These are phyloP conservation scores for Eucalyptus pauciflora DNA, from an alignment of 345 rosid species.

Conservation along the genomic window DNA sequence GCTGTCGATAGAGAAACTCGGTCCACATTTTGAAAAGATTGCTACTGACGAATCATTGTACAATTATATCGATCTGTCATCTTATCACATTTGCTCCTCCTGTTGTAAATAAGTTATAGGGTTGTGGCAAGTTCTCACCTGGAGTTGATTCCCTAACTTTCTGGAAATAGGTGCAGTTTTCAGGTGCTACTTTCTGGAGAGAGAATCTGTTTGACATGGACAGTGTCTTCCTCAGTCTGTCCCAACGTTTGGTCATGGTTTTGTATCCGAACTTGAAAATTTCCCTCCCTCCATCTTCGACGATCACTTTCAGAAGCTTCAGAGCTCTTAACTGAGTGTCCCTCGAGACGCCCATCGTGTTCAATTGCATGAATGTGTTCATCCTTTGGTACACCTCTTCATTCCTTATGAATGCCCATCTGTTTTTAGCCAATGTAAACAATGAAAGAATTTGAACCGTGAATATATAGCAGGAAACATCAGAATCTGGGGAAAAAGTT, in stretches of 20 bases:
- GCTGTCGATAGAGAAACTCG: not conserved
- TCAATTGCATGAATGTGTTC: not conserved
- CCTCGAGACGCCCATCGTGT: constrained; percentile 41
- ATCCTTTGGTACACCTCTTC: constrained; percentile 40
- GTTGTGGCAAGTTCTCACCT: not conserved
- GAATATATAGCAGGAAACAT: not conserved
- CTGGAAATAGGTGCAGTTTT: constrained; percentile 27
- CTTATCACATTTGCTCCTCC: not conserved
- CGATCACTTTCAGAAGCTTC: constrained; percentile 33
- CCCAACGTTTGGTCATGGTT: constrained; percentile 9
- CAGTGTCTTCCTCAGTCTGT: not conserved
- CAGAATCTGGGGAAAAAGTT: not conserved
- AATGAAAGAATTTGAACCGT: not conserved
- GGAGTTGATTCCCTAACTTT: constrained; percentile 20
- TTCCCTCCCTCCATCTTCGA: not conserved
- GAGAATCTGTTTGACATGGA: constrained; percentile 4
- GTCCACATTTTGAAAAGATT: not conserved
- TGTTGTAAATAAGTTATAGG: not conserved
- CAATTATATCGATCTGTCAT: not conserved
- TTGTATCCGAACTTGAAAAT: constrained; percentile 5
- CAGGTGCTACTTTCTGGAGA: constrained; percentile 18
- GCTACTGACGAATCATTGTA: not conserved
- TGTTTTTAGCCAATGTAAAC: not conserved
- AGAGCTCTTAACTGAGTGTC: constrained; percentile 43
- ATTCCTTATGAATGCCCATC: constrained; percentile 60